These are phyloP conservation scores for Rutstroemia sp. DNA, from an alignment of 2,329 filamentous ascomycete genomes.

Conservation along the genomic window DNA sequence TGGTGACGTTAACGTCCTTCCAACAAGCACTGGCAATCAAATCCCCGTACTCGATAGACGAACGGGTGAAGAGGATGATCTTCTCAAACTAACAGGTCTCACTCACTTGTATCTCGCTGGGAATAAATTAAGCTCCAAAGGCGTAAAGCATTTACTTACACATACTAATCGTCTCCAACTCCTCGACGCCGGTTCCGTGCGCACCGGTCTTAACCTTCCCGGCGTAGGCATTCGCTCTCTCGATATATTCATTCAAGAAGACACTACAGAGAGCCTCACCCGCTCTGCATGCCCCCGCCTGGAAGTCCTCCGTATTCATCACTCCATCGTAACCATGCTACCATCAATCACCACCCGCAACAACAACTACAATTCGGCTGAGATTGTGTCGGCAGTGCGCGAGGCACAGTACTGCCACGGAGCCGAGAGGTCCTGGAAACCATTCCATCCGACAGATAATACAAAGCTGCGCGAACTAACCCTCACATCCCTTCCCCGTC, in stretches of 20 bases:
- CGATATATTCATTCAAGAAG: background rate
- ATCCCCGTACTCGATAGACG: background rate
- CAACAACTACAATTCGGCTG: background rate
- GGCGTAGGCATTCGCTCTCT: background rate
- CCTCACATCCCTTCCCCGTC: constrained; percentile 46
- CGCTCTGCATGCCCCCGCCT: constrained; percentile 33
- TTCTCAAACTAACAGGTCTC: constrained; percentile 35
- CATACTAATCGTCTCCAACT: constrained; percentile 40
- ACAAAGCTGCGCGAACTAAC: constrained; percentile 46
- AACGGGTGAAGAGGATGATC: constrained; percentile 30
- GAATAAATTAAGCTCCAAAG: constrained; percentile 40
- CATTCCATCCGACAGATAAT: constrained; percentile 49
- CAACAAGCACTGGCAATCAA: background rate
- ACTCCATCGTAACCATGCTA: constrained; percentile 51
- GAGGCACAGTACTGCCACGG: constrained; percentile 30
- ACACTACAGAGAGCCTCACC: background rate
- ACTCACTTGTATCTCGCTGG: constrained; percentile 49
- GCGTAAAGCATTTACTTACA: constrained; percentile 37
- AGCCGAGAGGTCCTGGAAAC: constrained; percentile 38
- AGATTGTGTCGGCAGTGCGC: constrained; percentile 25
- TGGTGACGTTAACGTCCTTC: background rate
- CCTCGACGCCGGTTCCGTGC: constrained; percentile 42
- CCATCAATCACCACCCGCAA: constrained; percentile 31
- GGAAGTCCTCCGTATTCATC: constrained; percentile 46
- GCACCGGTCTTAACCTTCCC: background rate